A percentile compares a stretch with the other conserved stretches of the same genome.
Conservation (phyloP, 371 early-diverging fungal genomes). For the Vairimorpha necatrix region DNA sequence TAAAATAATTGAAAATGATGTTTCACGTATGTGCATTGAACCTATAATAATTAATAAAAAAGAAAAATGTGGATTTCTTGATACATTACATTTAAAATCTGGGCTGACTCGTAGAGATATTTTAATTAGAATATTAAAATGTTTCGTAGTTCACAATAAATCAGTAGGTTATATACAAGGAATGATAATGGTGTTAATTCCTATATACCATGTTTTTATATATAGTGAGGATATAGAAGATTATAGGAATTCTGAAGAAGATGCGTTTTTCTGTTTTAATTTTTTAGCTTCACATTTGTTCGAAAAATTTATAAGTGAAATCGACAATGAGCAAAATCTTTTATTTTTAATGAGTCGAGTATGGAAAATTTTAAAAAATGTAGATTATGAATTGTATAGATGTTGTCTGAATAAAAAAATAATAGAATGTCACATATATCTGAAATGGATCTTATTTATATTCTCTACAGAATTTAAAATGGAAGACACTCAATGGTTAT, state of each 20-base stretch:
- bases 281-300: conserved; percentile 63
- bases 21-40: conserved; percentile 32
- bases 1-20: conserved; percentile 39
- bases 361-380: conserved; percentile 42
- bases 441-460: conserved; percentile 62
- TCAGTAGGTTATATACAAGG: conserved; percentile 66
- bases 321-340: conserved; percentile 51
- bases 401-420: conserved; percentile 46
- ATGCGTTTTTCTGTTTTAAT: conserved; percentile 64
- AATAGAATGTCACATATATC: conserved; percentile 41
- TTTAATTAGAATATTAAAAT: conserved; percentile 55
- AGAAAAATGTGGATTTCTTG: conserved; percentile 45
- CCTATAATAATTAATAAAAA: background rate
- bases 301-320: conserved; percentile 55
- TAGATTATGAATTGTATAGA: conserved; percentile 51
- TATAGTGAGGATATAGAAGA: conserved; percentile 40
- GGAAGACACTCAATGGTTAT: conserved; percentile 55
- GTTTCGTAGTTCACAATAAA: conserved; percentile 52
- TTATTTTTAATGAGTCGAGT: conserved; percentile 46
- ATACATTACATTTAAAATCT: background rate
- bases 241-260: conserved; percentile 54
- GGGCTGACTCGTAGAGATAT: conserved; percentile 30
- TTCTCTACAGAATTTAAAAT: conserved; percentile 58
- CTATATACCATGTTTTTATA: conserved; percentile 62
- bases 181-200: conserved; percentile 60